phyloP scores from a whole-genome alignment of 768 basidiomycete genomes.

The Boletus subcaerulescens region DNA sequence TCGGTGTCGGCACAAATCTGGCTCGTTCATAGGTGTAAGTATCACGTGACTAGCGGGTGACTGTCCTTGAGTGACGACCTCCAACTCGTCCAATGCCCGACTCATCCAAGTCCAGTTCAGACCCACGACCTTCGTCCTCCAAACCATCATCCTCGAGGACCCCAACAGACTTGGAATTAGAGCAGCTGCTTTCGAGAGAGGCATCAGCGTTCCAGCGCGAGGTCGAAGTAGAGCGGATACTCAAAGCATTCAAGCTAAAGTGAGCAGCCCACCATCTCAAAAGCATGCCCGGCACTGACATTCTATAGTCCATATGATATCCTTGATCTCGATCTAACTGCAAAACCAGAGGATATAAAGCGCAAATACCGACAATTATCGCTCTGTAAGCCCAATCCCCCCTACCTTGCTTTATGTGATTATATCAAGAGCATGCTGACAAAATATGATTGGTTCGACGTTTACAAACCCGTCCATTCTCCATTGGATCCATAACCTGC shows the following conservation, averaged over 20 bases:
- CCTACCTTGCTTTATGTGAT: neutral
- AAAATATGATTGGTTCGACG: conserved; percentile 6
- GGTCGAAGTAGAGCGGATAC: conserved; percentile 85
- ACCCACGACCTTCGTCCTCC: conserved; percentile 3
- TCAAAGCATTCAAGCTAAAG: conserved; percentile 97
- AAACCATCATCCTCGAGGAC: conserved; percentile 7
- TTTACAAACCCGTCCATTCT: neutral
- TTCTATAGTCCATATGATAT: conserved; percentile 87
- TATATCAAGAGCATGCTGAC: conserved; percentile 21
- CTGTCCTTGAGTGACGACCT: neutral
- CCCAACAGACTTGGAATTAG: conserved; percentile 56
- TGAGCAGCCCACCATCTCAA: conserved; percentile 36
- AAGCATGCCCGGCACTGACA: neutral
- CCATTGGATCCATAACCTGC: neutral
- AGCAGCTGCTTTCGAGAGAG: conserved; percentile 74
- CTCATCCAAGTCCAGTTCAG: conserved; percentile 18
- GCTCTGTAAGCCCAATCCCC: conserved; percentile 56
- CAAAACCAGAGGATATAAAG: conserved; percentile 81
- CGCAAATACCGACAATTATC: conserved; percentile 84
- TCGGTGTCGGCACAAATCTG: neutral
- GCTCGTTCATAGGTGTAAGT: neutral
- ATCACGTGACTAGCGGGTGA: conserved; percentile 16
- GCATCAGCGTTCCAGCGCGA: conserved; percentile 85
- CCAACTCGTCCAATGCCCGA: conserved; percentile 19
- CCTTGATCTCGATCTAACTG: conserved; percentile 71